Base-by-base conservation (phyloP, 2,329 filamentous ascomycete genomes). In the Penicillium crustosum region DNA sequence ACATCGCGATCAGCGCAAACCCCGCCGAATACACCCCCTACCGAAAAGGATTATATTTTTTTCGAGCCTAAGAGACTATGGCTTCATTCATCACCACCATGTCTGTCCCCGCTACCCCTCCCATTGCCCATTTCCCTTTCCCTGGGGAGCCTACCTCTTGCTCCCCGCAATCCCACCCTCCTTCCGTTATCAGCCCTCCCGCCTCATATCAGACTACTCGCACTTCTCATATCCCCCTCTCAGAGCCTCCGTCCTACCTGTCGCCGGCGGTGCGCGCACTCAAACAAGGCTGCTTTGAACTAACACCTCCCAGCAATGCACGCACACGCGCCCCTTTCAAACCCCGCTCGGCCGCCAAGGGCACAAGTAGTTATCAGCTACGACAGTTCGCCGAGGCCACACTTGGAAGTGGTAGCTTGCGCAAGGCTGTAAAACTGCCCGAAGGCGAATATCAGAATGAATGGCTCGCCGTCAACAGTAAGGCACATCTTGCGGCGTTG, bases 341-440 rank as follows among this genome's bases (percentile, higher is more conserved):
- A 73, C 91, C 93, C 38, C 90, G 93, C 70, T 89, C 89, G 61
- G 81, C 88, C 43, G 89, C 88, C 71, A 95, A 94, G 75, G 92
- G 93, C 57, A 95, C 91, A 53, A 90, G 86, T 68, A 95, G 84
- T 75, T 96, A 96, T 81, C 94, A 97, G 78, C 82, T 99, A 67
- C 89, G 94, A 76, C 94, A 99, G 76, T 99, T 97, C 82, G 94
- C 94, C 52, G 95, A 99, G 77, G 94, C 95, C 45, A 99, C 94
- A 12, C 83, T 99, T 38, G 94, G 94, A 36, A 95, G 91, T 67
- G 94, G 94, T 49, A 97, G 93, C 77, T 79, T 99, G 78, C 86
- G 92, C 70, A 97, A 99, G 80, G 92, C 96, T 29, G 94, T 99
- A 66, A 96, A 93, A 81, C 82, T 99, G 61, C 94, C 95, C 15